phyloP scores from a whole-genome alignment of 129 eudicot genomes.

The Dittrichia graveolens region DNA sequence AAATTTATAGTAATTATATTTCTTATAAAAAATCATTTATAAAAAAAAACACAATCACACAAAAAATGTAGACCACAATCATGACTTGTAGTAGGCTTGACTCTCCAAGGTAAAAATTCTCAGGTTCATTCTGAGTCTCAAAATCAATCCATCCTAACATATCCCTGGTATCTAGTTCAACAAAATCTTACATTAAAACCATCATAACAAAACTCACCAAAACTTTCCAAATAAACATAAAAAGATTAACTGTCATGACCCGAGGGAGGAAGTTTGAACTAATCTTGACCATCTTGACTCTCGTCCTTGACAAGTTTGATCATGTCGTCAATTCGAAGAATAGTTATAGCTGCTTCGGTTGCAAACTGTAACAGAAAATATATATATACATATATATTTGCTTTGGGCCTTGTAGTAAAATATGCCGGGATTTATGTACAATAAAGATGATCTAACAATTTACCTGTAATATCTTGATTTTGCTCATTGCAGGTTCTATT shows the following conservation, averaged over 20 bases:
- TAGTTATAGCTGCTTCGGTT: slow-evolving; percentile 95
- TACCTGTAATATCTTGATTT: slow-evolving; percentile 94
- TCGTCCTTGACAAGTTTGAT: slow-evolving; percentile 85
- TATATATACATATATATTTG: neutral
- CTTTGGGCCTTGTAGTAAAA: neutral
- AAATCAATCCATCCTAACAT: slow-evolving; percentile 17
- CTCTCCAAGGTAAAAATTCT: neutral
- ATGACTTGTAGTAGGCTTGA: neutral
- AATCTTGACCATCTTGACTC: slow-evolving; percentile 67
- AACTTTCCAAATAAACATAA: slow-evolving; percentile 13
- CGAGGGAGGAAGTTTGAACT: neutral
- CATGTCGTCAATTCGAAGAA: slow-evolving; percentile 96
- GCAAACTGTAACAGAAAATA: slow-evolving; percentile 61
- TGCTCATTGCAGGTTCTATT: slow-evolving; percentile 99
- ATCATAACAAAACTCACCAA: slow-evolving; percentile 20
- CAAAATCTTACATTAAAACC: slow-evolving; percentile 28
- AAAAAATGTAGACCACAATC: neutral
- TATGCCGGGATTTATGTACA: neutral
- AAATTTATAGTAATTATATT: neutral
- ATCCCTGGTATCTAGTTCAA: slow-evolving; percentile 17
- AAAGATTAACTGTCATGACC: neutral
- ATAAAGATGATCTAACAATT: neutral
- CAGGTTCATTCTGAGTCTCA: neutral
- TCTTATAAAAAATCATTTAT: neutral
- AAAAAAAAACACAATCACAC: neutral